A percentile compares a stretch with the other conserved stretches of the same genome.
Evolutionary conservation across 2,329 filamentous ascomycete genomes (phyloP).

Genomic region (Lomentospora prolificans): DNA sequence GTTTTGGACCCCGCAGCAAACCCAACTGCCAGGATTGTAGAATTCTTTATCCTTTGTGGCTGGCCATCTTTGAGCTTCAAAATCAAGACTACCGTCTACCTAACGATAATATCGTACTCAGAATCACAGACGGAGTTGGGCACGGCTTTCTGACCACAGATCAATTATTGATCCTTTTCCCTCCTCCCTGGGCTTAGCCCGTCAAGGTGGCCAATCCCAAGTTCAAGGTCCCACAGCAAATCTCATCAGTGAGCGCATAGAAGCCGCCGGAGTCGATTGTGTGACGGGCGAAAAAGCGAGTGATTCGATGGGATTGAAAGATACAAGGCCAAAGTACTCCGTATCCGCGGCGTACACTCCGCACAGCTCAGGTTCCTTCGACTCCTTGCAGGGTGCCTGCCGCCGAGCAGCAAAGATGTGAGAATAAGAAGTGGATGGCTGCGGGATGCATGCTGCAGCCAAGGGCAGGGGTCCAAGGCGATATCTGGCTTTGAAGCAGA

Average conservation of each 20-base stretch:
- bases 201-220: background rate
- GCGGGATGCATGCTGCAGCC: background rate
- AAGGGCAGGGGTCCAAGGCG: background rate
- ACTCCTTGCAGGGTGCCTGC: background rate
- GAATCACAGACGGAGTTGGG: too few species aligned
- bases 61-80: too few species aligned
- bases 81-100: too few species aligned
- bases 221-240: background rate
- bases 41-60: too few species aligned
- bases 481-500: background rate
- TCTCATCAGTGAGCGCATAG: background rate
- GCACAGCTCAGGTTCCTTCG: background rate
- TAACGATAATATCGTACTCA: too few species aligned
- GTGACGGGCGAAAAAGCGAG: background rate
- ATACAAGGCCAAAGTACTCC: background rate
- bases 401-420: too few species aligned
- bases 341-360: background rate
- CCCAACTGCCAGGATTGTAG: too few species aligned
- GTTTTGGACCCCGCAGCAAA: too few species aligned
- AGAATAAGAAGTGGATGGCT: background rate
- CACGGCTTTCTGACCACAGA: background rate
- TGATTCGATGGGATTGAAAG: background rate
- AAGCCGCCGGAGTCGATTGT: background rate
- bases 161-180: background rate
- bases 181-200: background rate